Conservation (phyloP, 345 rosid genomes). For the Syzygium aromaticum region DNA sequence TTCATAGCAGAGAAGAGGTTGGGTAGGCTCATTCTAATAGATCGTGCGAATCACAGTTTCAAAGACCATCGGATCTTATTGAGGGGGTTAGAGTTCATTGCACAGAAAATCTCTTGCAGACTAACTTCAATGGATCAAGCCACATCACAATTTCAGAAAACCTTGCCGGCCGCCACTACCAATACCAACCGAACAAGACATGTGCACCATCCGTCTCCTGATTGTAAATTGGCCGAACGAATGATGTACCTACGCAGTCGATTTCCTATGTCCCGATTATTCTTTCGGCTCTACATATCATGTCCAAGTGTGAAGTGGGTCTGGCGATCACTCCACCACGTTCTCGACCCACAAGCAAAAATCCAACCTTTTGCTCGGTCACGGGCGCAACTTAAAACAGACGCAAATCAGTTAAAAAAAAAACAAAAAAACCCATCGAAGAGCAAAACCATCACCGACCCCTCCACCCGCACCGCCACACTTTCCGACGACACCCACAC, state of each 20-base stretch:
- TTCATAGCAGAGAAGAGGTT: neutral
- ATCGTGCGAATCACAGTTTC: neutral
- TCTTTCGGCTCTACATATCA: neutral
- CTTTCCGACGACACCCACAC: neutral
- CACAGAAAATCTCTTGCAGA: neutral
- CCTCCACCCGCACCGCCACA: neutral
- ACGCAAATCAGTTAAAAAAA: neutral
- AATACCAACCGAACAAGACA: neutral
- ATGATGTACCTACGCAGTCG: neutral
- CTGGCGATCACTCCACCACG: neutral
- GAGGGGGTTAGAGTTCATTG: neutral
- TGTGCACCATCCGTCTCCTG: neutral
- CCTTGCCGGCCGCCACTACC: neutral
- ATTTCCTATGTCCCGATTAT: neutral
- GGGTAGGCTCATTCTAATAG: neutral
- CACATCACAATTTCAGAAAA: neutral
- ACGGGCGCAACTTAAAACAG: neutral
- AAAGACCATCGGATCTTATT: neutral
- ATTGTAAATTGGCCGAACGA: accelerated
- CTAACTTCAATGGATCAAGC: neutral
- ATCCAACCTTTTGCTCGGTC: neutral
- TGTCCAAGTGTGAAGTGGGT: neutral
- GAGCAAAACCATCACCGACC: neutral
- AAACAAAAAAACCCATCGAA: neutral
- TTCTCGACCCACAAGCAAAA: neutral